Base-by-base conservation (phyloP, 345 rosid genomes). In the Gossypioides kirkii region DNA sequence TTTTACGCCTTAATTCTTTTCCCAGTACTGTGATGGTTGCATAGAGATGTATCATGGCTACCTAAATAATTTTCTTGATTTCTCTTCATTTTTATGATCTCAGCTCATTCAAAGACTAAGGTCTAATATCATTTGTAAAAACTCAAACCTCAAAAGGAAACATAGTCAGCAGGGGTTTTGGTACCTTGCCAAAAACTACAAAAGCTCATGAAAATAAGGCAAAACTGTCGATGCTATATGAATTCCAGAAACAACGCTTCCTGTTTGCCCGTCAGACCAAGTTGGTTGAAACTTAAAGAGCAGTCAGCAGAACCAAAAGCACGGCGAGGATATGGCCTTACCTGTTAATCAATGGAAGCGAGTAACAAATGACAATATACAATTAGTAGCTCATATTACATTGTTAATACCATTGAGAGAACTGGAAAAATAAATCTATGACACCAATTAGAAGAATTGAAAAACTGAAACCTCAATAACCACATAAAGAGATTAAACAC, bases 161-260 rank as follows among this genome's bases (percentile, higher is more conserved):
- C 2, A 5, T 41, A 18, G 69, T 25, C 56, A 26, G 11, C 8
- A 8, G 41, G 42, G 49, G 22, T 49, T 47, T 23, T 10, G 25
- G 41, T 49, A 49, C 18, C 43, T 25, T 22, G 16, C 41, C 20
- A 49, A 49, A 68, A 49, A 42, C 25, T 16, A 49, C 22, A 47
- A 32, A 32, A 46, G 58, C 23, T 49, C 22, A 26, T 2, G 14
- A 32, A 16, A 47, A 25, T 28, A 0, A 67, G 59, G 13, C 1
- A 10, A 47, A 32, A 47, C 13, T 9, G 12, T 47, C 25, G 16
- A 71, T 47, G 61, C 79, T 92, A 88, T 70, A 84, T 79, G 73
- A 84, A 70, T 82, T 91, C 98, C 65, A 94, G 82, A 77, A 86
- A 94, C 81, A 94, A 74, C 11, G 87, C 89, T 87, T 90, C 98